Percentiles rank a stretch among this genome's conserved stretches.
Conservation (phyloP, 331 rosid species). For the Pyrus hybrid region DNA sequence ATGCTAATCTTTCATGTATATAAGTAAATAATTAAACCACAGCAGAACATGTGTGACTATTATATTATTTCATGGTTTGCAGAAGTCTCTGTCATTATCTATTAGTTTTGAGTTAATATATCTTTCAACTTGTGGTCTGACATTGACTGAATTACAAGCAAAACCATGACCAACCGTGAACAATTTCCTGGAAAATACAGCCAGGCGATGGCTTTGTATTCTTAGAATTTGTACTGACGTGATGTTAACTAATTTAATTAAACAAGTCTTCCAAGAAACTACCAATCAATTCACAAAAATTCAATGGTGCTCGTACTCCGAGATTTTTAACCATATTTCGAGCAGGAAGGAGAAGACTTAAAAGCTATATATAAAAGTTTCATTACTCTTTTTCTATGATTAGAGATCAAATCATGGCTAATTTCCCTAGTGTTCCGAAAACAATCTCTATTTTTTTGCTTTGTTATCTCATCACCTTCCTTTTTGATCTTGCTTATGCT, state of each 20-base stretch:
- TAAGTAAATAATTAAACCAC: too few relatives aligned
- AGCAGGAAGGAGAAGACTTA: neutral
- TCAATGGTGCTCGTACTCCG: neutral
- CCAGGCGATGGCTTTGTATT: too few relatives aligned
- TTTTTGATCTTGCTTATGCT: conserved; percentile 20
- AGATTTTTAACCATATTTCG: neutral
- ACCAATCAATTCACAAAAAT: too few relatives aligned
- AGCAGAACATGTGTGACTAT: too few relatives aligned
- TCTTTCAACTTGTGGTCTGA: neutral
- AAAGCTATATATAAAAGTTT: neutral
- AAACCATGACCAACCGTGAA: neutral
- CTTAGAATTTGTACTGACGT: too few relatives aligned
- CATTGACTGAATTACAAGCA: too few relatives aligned
- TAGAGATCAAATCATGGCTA: neutral
- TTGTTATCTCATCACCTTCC: conserved; percentile 7
- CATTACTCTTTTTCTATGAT: neutral
- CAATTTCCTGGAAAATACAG: too few relatives aligned
- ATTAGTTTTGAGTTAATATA: neutral
- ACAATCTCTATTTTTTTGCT: neutral
- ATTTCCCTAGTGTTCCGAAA: conserved; percentile 1
- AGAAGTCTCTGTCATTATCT: neutral
- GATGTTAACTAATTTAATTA: too few relatives aligned
- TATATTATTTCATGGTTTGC: neutral
- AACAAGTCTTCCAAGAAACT: too few relatives aligned
- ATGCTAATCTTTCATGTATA: too few relatives aligned